Base-by-base conservation (phyloP, 73 alveolate genomes). In the Uronychia binucleata region DNA sequence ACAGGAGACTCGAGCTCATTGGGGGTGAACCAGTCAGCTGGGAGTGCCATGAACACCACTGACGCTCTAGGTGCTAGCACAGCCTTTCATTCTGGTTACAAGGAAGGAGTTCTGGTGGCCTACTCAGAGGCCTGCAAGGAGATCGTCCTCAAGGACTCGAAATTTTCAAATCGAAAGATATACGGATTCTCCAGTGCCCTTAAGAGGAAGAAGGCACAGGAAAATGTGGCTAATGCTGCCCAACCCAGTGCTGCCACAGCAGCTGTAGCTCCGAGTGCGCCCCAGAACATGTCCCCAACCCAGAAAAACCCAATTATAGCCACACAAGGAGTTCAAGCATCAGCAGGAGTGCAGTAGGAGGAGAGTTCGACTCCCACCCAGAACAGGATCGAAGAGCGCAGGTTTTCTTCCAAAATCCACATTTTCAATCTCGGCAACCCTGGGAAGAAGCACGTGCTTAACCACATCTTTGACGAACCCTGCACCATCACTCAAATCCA, bases 401-500 rank as follows among this genome's bases (percentile, higher is more conserved):
- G 67, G 19, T 46, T 11, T 19, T 46, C 67, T 11, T 46, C 67
- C 5, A 46, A 46, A 46, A 19, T 46, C 19, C 67, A 46, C 19
- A 19, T 46, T 5, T 46, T 46, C 19, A 46, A 46, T 19, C 67
- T 46, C 5, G 19, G 5, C 1, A 75, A 81, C 46, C 88, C 84
- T 26, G 30, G 29, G 19, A 88, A 88, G 83, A 81, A 77, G 46
- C 78, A 74, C 75, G 30, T 76, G 29, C 83, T 88, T 13, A 30
- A 75, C 46, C 94, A 88, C 57, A 57, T 77, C 57, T 88, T 88
- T 75, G 86, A 81, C 82, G 94, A 88, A 58, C 86, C 82, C 31
- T 88, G 78, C 58, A 80, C 35, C 30, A 83, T 88, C 29, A 34
- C 74, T 57, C 82, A 88, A 79, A 81, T 88, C 26, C 74, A 59